phyloP scores from a whole-genome alignment of 1,139 yeast species.

The Taphrina flavorubra region DNA sequence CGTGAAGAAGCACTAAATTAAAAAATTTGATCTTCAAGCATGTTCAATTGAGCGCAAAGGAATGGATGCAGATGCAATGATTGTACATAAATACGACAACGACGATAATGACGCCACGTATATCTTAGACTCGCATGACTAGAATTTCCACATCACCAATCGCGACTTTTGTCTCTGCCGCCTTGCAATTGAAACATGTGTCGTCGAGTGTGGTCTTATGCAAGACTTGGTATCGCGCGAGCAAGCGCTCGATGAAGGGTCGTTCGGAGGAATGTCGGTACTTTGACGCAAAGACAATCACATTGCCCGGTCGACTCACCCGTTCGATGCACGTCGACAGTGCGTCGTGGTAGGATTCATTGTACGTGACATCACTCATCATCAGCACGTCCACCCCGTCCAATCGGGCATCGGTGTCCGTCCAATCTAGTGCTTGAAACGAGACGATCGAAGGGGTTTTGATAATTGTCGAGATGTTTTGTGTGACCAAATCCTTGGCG shows the following conservation, averaged over 20 bases:
- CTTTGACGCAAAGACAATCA: constrained; percentile 29
- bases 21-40: not conserved
- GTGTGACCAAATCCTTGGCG: constrained; percentile 13
- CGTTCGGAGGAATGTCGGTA: constrained; percentile 28
- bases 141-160: constrained; percentile 33
- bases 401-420: not conserved
- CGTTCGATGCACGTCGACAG: not conserved
- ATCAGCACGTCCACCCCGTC: constrained; percentile 2
- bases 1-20: constrained; percentile 27
- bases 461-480: not conserved
- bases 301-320: not conserved
- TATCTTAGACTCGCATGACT: constrained; percentile 3
- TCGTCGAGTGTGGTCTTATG: not conserved
- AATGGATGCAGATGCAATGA: too few species aligned
- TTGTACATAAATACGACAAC: not conserved
- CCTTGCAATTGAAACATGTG: not conserved
- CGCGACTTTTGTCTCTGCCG: not conserved
- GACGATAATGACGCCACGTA: constrained; percentile 1
- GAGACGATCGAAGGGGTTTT: not conserved
- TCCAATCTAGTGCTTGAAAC: constrained; percentile 28
- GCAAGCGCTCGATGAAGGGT: constrained; percentile 16
- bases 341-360: constrained; percentile 28
- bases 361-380: constrained; percentile 38
- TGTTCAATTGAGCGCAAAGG: too few species aligned
- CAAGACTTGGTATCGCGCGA: constrained; percentile 4